A percentile compares a stretch with the other conserved stretches of the same genome.
phyloP scores from a whole-genome alignment of 306 rosid genomes.

The Cyclanthera cordifolia region DNA sequence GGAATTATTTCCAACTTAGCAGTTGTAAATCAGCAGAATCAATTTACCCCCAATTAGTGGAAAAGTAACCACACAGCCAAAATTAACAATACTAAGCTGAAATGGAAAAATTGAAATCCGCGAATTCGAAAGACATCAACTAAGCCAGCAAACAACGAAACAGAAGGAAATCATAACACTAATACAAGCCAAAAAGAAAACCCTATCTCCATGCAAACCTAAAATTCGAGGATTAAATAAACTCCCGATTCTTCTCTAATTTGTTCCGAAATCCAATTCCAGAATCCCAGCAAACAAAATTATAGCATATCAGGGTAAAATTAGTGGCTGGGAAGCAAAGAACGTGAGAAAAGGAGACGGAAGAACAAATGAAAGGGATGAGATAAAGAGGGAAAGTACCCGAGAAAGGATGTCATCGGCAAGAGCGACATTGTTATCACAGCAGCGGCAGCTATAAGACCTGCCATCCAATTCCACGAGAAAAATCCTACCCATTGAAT shows the following conservation, averaged over 20 bases:
- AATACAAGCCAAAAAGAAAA: background rate
- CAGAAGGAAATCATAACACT: background rate
- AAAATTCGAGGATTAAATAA: background rate
- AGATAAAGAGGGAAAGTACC: constrained; percentile 25
- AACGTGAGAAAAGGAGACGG: too few species aligned
- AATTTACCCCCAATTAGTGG: background rate
- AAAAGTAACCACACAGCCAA: background rate
- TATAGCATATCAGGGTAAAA: background rate
- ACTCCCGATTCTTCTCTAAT: background rate
- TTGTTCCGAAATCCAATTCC: background rate
- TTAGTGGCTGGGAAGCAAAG: background rate
- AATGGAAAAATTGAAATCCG: background rate
- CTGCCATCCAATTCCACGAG: constrained; percentile 68
- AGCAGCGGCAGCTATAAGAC: constrained; percentile 46
- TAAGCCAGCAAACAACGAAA: background rate
- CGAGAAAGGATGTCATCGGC: constrained; percentile 54
- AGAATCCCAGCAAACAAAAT: too few species aligned
- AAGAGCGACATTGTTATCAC: constrained; percentile 49
- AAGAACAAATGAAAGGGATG: background rate
- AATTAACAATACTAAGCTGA: background rate
- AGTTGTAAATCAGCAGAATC: background rate
- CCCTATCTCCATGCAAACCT: background rate
- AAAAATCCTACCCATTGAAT: constrained; percentile 61
- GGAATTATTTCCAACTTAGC: background rate
- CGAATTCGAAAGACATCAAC: background rate